These are phyloP conservation scores for Leishmania major DNA, from an alignment of 208 protist species.

Conservation along the genomic window DNA sequence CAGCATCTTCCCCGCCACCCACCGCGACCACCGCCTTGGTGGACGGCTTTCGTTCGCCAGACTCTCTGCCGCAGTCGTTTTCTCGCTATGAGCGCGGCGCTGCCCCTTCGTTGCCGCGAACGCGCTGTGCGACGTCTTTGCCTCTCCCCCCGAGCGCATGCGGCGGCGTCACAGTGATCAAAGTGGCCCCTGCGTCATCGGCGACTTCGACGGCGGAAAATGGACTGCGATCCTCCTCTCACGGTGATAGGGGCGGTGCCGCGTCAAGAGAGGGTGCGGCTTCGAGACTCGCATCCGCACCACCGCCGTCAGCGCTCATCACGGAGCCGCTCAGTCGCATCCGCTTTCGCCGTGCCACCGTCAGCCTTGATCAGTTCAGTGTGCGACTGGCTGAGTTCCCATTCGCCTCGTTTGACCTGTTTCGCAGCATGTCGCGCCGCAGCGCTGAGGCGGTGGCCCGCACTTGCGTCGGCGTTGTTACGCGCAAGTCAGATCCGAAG, in stretches of 20 bases:
- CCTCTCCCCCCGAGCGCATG: not conserved
- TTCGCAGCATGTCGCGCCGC: conserved; percentile 15
- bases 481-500: conserved; percentile 71
- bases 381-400: conserved; percentile 62
- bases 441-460: conserved; percentile 21
- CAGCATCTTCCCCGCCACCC: not conserved
- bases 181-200: not conserved
- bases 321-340: conserved; percentile 48
- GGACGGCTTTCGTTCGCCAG: not conserved
- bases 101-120: not conserved
- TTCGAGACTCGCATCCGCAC: not conserved
- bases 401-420: conserved; percentile 44
- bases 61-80: not conserved
- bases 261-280: not conserved
- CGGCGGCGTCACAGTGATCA: conserved; percentile 3
- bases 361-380: conserved; percentile 59
- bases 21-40: not conserved
- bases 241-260: not conserved
- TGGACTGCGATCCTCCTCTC: not conserved
- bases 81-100: not conserved
- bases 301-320: conserved; percentile 16
- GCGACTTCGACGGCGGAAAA: not conserved
- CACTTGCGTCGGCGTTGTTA: conserved; percentile 67
- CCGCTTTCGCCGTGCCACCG: conserved; percentile 56
- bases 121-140: not conserved